Evolutionary conservation across 176 grass and related monocot species (phyloP).

Genomic region (Paspalum vaginatum): DNA sequence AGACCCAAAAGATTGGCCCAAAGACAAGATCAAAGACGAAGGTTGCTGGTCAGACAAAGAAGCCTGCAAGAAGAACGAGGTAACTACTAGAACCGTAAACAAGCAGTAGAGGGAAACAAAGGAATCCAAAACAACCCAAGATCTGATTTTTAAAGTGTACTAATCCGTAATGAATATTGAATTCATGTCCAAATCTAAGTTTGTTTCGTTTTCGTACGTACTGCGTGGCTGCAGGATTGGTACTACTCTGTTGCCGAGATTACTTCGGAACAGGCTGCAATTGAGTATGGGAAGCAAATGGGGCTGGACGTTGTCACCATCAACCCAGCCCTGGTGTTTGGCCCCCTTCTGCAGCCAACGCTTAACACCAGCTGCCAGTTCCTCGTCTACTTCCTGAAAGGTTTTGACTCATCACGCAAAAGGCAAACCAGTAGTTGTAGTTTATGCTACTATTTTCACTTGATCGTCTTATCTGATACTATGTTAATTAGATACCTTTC

Average conservation of each 20-base stretch:
- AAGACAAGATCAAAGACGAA: constrained; percentile 46
- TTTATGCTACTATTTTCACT: neutral
- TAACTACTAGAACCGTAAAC: neutral
- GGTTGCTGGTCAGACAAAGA: constrained; percentile 49
- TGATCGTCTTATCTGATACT: neutral
- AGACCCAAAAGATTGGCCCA: constrained; percentile 49
- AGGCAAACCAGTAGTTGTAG: neutral
- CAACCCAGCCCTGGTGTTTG: constrained; percentile 33
- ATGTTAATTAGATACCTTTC: neutral
- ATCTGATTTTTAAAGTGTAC: too few relatives aligned
- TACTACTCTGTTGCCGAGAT: constrained; percentile 53
- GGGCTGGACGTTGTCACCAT: constrained; percentile 46
- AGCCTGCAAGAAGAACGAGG: constrained; percentile 36
- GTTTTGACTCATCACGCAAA: neutral
- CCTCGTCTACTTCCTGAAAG: constrained; percentile 46
- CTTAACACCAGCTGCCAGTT: constrained; percentile 41
- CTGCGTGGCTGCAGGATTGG: constrained; percentile 38
- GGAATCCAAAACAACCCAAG: too few relatives aligned
- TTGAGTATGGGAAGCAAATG: constrained; percentile 29
- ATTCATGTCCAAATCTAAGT: neutral
- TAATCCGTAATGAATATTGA: too few relatives aligned
- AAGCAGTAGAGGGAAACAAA: too few relatives aligned
- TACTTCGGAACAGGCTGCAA: constrained; percentile 41
- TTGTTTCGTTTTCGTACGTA: neutral
- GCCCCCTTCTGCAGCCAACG: constrained; percentile 46